Base-by-base conservation (phyloP, 2,329 filamentous ascomycete genomes). In the Alternaria arbusti region DNA sequence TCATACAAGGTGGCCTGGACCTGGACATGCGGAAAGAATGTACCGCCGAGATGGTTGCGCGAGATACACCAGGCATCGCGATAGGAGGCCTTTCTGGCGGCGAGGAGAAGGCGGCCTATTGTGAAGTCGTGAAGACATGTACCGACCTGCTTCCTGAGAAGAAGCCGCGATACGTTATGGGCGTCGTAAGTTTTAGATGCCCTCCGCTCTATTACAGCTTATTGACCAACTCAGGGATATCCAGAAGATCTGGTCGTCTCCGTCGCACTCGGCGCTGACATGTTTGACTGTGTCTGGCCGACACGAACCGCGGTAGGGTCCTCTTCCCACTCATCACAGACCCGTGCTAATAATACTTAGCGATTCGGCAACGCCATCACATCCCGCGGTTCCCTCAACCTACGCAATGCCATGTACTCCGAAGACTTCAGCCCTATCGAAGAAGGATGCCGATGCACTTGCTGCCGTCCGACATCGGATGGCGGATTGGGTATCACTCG, bases 251-350 rank as follows among this genome's bases (percentile, higher is more conserved):
- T 99, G 59, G 88, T 99, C 2, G 94, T 99, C 43, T 96, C 93
- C 57, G 90, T 97, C 5, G 96, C 96, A 1, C 86, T 99, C 1
- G 96, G 96, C 4, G 96, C 96, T 52, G 96, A 99, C 81, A 99
- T 99, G 96, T 99, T 99, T 78, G 96, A 99, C 82, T 99, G 96
- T 77, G 96, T 99, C 7, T 99, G 96, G 96, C 96, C 96, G 1
- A 98, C 96, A 5, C 87, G 96, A 57, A 99, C 96, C 36, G 96
- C 96, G 8, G 87, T 88, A 81, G 77, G 85, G 36, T 46, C 13
- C 20, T 22, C 45, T 40, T 28, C 6, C 17, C 26, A n/a, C 6
- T 25, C 28, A 8, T 13, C 20, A 3, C 20, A 11, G 13, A 30
- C 25, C 28, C 26, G 22, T 12, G 25, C 51, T 61, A 6, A 56